Evolutionary conservation across 129 eudicot species (phyloP), one percentile per base, ranked within the genome.

Genomic region (Flaveria trinervia): DNA sequence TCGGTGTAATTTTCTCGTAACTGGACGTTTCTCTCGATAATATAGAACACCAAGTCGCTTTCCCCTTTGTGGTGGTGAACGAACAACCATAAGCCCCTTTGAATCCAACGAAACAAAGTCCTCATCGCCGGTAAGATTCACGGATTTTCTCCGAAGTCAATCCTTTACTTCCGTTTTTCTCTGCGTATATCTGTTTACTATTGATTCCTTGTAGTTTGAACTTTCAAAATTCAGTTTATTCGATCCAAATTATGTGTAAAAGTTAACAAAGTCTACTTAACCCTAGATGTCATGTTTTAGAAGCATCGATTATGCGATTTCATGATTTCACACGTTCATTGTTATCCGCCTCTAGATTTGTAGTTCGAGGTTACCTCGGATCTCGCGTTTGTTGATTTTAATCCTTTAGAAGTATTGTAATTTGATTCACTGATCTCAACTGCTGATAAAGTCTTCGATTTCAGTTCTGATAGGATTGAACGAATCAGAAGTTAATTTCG

Each of bases 21-120:
- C 4, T 33, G 39, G 39, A 3, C 39, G 4, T 33, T 33, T 33
- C 39, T 33, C 6, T 33, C 7, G 39, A 33, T 33, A 28, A 3
- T 33, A 4, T 5, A 36, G 1, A 68, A 50, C 39, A 61, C 52
- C 54, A 67, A 71, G 54, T 79, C 72, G 23, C 56, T 52, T 79
- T 62, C 30, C 56, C 56, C 46, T 49, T 16, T 61, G 70, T 46
- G 36, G 71, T 62, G 16, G 14, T 77, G 50, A 45, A 69, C 70
- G 25, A 76, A 49, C 80, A 10, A 49, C 80, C 3, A 72, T 39
- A 45, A 36, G 36, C 8, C 51, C 6, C 74, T 76, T 68, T 26
- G 44, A 76, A 76, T 33, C 80, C 13, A 14, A 64, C 71, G 72
- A 60, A 78, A 70, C 82, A 61, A 78, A 60, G 65, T 20, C 80